Evolutionary conservation across 768 basidiomycete species (phyloP).

Genomic region (Cantharellus anzutake): DNA sequence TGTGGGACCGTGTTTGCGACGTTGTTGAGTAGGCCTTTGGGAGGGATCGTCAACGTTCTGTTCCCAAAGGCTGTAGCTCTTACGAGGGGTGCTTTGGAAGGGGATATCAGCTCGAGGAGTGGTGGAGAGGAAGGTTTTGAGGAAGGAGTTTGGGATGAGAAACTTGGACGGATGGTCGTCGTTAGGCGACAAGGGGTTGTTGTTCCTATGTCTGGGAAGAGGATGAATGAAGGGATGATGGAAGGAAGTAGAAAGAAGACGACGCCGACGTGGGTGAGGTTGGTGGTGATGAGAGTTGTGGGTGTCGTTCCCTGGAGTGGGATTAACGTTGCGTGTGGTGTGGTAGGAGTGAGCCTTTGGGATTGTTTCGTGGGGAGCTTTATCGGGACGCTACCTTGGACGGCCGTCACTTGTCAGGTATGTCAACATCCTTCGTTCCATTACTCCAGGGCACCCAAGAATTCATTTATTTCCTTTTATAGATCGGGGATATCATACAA

Average conservation of each 20-base stretch:
- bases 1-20: slow-evolving; percentile 72
- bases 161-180: background rate
- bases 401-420: slow-evolving; percentile 80
- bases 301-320: slow-evolving; percentile 95
- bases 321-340: slow-evolving; percentile 91
- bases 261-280: slow-evolving; percentile 50
- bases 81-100: slow-evolving; percentile 65
- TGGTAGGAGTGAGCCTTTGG: slow-evolving; percentile 56
- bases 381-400: slow-evolving; percentile 76
- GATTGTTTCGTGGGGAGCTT: slow-evolving; percentile 70
- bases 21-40: slow-evolving; percentile 60
- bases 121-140: slow-evolving; percentile 1
- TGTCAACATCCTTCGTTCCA: slow-evolving; percentile 11
- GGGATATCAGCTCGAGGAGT: slow-evolving; percentile 14
- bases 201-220: too few species aligned
- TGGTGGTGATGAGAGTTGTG: slow-evolving; percentile 73
- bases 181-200: too few species aligned
- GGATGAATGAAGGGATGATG: background rate
- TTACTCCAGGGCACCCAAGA: slow-evolving; percentile 10
- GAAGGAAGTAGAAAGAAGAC: background rate
- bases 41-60: slow-evolving; percentile 59
- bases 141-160: background rate
- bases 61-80: slow-evolving; percentile 75
- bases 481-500: slow-evolving; percentile 80
- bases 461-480: slow-evolving; percentile 6